Evolutionary conservation across 805 yeast species (phyloP), one percentile per base, ranked within the genome.

Genomic region (Pichia eremophila): DNA sequence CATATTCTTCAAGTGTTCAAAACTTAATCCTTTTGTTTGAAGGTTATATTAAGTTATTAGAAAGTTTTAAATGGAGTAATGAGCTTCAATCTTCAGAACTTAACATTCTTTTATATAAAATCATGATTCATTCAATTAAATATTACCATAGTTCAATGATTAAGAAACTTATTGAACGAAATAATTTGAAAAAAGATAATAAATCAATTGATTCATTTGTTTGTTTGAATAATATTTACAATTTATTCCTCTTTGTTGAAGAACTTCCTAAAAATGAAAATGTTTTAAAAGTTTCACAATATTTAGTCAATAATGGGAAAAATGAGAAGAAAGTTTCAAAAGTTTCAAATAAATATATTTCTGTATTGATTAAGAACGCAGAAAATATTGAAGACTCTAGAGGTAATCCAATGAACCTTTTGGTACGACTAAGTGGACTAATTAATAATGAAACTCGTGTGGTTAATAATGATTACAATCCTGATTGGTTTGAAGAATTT

Each of bases 401-500:
- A n/a, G 67, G 67, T 4, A 53, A 54, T 11, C 63, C 68, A 2
- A 41, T 61, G 14, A 59, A 61, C 41, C 48, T 60, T 29, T 57
- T 56, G 35, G 60, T 60, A 19, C 39, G 25, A 28, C 45, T 60
- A 10, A 46, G 52, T 4, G 67, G 66, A 1, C 51, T 53, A 8
- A 43, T 57, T 7, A 54, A 49, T 37, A 61, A 57, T 18, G 79
- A 77, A 51, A 90, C 98, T 0, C 71, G 85, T 54, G 74, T 81
- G 0, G 69, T 85, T 5, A 69, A 72, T 31, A 77, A 77, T 46
- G 77, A 81, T 5, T 66, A 75, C 34, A 79, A 80, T 55, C 96
- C 97, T 0, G 77, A 74, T 15, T 91, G 95, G 95, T 85, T 86
- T 57, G 96, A 90, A 66, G 85, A 84, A 48, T 86, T 88, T 60